Base-by-base conservation (phyloP, 2,329 filamentous ascomycete genomes). In the Monosporascus cannonballus region DNA sequence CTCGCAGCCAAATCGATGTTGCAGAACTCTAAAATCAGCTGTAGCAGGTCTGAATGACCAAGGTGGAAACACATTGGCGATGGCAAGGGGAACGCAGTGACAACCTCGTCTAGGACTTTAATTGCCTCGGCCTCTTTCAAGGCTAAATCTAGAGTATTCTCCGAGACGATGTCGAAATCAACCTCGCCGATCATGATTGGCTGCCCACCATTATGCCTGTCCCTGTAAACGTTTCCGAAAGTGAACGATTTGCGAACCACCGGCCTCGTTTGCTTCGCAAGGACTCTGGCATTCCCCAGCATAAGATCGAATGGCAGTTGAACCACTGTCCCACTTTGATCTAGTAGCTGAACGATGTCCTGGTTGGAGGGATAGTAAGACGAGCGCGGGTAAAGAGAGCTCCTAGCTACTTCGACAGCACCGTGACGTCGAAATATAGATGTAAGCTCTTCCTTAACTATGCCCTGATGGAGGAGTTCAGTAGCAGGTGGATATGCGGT, bases 251-350 rank as follows among this genome's bases (percentile, higher is more conserved):
- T 88, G 59, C 89, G 83, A 5, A 90, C 72, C 1, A 83, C 76
- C 0, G 79, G 77, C n/a, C 65, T 76, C 47, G 75, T 75, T 46
- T 85, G 81, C 56, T 89, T 86, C 5, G 93, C 91, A 50, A 99
- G 81, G 53, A 86, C 84, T 51, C 93, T 83, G 24, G 94, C 94
- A 67, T 96, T 86, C 1, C 93, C 91, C 57, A 97, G 78, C 2
- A 91, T 96, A 22, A 97, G 75, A 68, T 99, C 94, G 63, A 90
- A 96, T 0, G 94, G 94, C n/a, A 99, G 73, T 66, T 99, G 94
- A 7, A 97, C 76, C 2, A 96, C 77, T n/a, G 87, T 93, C 2
- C 93, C 94, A 56, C 86, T 89, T 2, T 84, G 78, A 67, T 96
- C 90, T 25, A 99, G 76, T 15, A 97, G 72, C 55, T 89, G 86